Base-by-base conservation (phyloP, 768 basidiomycete genomes). In the Lactifluus hygrophoroides region DNA sequence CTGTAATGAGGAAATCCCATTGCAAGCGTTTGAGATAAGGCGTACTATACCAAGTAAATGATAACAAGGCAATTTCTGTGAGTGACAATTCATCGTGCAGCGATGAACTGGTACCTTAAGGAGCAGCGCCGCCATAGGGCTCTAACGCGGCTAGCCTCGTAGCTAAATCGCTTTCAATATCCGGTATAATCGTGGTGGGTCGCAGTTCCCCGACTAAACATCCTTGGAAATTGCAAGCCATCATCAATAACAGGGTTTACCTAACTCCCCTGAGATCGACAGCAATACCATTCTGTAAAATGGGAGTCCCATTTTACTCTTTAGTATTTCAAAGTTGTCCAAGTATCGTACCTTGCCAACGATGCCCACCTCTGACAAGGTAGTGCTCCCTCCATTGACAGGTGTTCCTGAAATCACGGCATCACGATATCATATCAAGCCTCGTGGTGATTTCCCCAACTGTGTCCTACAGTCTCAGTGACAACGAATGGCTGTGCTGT, bases 291-390 rank as follows among this genome's bases (percentile, higher is more conserved):
- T 47, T 10, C 47, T 34, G 35, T 13, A n/a, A n/a, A n/a, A n/a
- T n/a, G n/a, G n/a, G n/a, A n/a, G n/a, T n/a, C n/a, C n/a, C n/a
- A 11, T 10, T 13, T 35, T 9, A 13, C 35, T 3, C 35, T 5
- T 35, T 42, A 23, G 43, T 25, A 27, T 27, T 42, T 42, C 40
- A 21, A 42, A 7, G 5, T 42, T 21, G 40, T 5, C 21, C 9
- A 13, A 7, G 6, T 17, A 48, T n/a, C n/a, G 55, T 43, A 38
- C 57, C 57, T 58, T 51, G 57, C 51, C 57, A 52, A 58, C 51
- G 34, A n/a, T 17, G 51, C 5, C 43, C 38, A 9, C 16, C 40
- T 49, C 42, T 58, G 57, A 58, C 57, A 46, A 42, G 8, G 32
- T 43, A n/a, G 13, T 45, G 44, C 5, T n/a, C n/a, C n/a, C n/a